Percentiles rank a stretch among this genome's conserved stretches.
These are phyloP conservation scores for Plantago ovata DNA, from an alignment of 257 asterid species.

Conservation along the genomic window DNA sequence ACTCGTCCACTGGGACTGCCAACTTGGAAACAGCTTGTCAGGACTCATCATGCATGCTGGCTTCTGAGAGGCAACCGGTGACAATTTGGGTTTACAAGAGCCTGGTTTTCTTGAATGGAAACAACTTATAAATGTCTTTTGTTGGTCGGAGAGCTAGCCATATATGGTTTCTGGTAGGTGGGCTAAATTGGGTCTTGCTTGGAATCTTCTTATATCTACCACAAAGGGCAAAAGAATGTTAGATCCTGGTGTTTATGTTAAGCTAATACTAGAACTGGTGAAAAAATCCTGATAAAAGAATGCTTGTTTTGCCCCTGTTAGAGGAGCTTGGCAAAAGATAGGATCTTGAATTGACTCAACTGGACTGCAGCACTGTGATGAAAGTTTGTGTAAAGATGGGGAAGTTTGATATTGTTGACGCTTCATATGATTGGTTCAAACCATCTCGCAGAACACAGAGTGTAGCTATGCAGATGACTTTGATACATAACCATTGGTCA, in stretches of 20 bases:
- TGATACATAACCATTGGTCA: too few species aligned
- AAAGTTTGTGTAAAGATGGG: slow-evolving; percentile 41
- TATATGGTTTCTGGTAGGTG: slow-evolving; percentile 43
- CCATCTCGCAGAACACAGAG: slow-evolving; percentile 34
- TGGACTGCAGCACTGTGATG: slow-evolving; percentile 56
- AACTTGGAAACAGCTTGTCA: too few species aligned
- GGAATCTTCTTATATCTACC: slow-evolving; percentile 42
- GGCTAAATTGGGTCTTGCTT: slow-evolving; percentile 47
- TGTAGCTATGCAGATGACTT: too few species aligned
- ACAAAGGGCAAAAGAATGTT: slow-evolving; percentile 33
- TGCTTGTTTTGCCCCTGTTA: too few species aligned
- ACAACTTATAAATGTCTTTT: too few species aligned
- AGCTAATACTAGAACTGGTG: slow-evolving; percentile 44
- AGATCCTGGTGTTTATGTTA: slow-evolving; percentile 43
- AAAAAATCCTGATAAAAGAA: too few species aligned
- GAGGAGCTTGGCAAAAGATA: slow-evolving; percentile 50
- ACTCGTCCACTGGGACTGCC: too few species aligned
- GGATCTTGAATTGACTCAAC: too few species aligned
- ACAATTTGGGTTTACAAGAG: too few species aligned
- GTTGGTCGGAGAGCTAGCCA: slow-evolving; percentile 47
- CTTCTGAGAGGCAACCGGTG: too few species aligned
- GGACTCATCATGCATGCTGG: too few species aligned
- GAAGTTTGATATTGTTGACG: slow-evolving; percentile 45
- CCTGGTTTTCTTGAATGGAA: too few species aligned
- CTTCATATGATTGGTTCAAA: slow-evolving; percentile 44